These are phyloP conservation scores for Gossypium davidsonii DNA, from an alignment of 441 rosid genomes.

Conservation along the genomic window DNA sequence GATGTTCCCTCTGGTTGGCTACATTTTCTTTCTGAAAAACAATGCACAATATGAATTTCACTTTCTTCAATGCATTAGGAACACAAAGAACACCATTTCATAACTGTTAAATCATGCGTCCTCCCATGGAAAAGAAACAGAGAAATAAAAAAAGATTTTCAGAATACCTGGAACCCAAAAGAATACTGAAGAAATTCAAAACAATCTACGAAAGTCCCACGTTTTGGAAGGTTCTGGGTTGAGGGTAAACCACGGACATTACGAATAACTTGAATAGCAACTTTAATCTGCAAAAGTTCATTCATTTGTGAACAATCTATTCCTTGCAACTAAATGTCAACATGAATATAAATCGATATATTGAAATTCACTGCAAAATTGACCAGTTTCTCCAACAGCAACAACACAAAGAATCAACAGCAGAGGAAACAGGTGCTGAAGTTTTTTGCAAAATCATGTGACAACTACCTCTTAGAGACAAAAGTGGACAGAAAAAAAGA, in stretches of 20 bases:
- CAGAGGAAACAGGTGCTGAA: background rate
- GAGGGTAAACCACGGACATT: constrained; percentile 63
- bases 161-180: constrained; percentile 86
- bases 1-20: constrained; percentile 92
- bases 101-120: background rate
- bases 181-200: constrained; percentile 74
- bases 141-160: background rate
- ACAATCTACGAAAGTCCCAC: constrained; percentile 53
- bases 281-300: constrained; percentile 58
- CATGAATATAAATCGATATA: background rate
- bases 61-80: constrained; percentile 3
- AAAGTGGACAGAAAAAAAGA: background rate
- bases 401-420: background rate
- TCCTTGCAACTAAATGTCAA: background rate
- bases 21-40: constrained; percentile 73
- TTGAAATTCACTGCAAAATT: background rate
- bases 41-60: constrained; percentile 5
- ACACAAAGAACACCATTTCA: constrained; percentile 3
- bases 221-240: constrained; percentile 44
- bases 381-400: constrained; percentile 9
- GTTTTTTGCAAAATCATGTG: background rate
- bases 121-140: constrained; percentile 12
- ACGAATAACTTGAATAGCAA: constrained; percentile 65
- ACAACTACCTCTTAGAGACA: background rate
- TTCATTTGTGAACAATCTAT: constrained; percentile 22